Base-by-base conservation (phyloP, 352 stramenopile genomes). In the Phytophthora lateralis region DNA sequence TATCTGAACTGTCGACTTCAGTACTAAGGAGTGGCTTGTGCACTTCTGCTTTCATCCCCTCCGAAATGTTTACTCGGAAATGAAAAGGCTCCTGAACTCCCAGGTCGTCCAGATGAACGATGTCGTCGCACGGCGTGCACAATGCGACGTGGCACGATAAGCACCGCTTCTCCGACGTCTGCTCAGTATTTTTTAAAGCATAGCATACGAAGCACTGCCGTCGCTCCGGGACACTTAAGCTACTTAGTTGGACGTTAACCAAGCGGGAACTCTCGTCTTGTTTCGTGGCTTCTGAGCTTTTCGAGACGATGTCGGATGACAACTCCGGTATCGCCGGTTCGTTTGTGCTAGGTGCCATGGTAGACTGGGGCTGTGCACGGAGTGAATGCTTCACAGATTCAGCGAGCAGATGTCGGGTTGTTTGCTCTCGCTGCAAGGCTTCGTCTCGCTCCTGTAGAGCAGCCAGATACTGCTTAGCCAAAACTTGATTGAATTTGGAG, bases 61-160 rank as follows among this genome's bases (percentile, higher is more conserved):
- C 6, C n/a, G 41, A 18, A 6, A 78, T 52, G 20, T 66, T 77
- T 14, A 90, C 68, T 29, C 80, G 69, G 20, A 78, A 83, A 42
- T 90, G 81, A 17, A 48, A 41, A 2, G 69, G 57, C 29, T 86
- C 81, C 8, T 62, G 63, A n/a, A 88, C 69, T n/a, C 81, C 81
- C 0, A 90, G 56, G 53, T 90, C 81, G 34, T 91, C 79, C 6
- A 86, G 46, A 44, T 91, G 81, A 29, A 89, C 50, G 15, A 76
- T 37, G 0, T 67, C 71, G 48, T 91, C 81, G 34, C 79, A 91
- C 0, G 49, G 20, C 3, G 14, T 18, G 24, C 81, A 91, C n/a
- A 78, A 17, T 42, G 78, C 78, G 8, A 75, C 41, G 11, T 66
- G 70, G 30, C 81, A 91, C 3, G 64, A 67, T 18, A 91, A 46